phyloP scores from a whole-genome alignment of 2,329 filamentous ascomycete species.

The Tolypocladium ophioglossoides region DNA sequence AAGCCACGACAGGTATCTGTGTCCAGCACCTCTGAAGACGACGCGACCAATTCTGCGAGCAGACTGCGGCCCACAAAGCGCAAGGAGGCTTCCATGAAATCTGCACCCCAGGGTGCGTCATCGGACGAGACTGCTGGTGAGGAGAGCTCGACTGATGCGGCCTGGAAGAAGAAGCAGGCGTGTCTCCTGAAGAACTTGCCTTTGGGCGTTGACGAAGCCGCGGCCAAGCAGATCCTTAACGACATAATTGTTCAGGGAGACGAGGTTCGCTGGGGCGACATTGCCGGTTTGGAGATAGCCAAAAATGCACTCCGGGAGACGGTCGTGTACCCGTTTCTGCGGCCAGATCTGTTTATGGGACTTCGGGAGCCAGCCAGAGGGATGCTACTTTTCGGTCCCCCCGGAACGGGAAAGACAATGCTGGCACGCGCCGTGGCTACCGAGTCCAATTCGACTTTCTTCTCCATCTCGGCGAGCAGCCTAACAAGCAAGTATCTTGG shows the following conservation, averaged over 20 bases:
- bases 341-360: slow-evolving; percentile 92
- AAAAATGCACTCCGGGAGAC: slow-evolving; percentile 91
- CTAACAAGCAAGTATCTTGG: slow-evolving; percentile 93
- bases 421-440: slow-evolving; percentile 84
- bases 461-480: slow-evolving; percentile 90
- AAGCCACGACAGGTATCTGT: slow-evolving; percentile 9
- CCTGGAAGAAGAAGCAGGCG: slow-evolving; percentile 52
- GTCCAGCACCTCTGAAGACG: slow-evolving; percentile 17
- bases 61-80: slow-evolving; percentile 16
- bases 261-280: slow-evolving; percentile 88
- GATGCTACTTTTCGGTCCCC: slow-evolving; percentile 93
- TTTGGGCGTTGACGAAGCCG: slow-evolving; percentile 66
- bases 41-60: slow-evolving; percentile 9
- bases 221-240: slow-evolving; percentile 87
- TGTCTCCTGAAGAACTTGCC: slow-evolving; percentile 68
- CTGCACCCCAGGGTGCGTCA: slow-evolving; percentile 35
- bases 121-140: slow-evolving; percentile 32
- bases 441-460: slow-evolving; percentile 90
- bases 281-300: slow-evolving; percentile 80
- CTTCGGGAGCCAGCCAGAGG: slow-evolving; percentile 86
- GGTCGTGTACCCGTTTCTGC: slow-evolving; percentile 92
- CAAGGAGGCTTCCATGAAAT: slow-evolving; percentile 23
- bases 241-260: slow-evolving; percentile 93
- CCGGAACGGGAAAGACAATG: slow-evolving; percentile 99
- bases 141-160: slow-evolving; percentile 25